A percentile compares a stretch with the other conserved stretches of the same genome.
phyloP scores from a whole-genome alignment of 1,284 basidiomycete species.

The Psilocybe mexicana region DNA sequence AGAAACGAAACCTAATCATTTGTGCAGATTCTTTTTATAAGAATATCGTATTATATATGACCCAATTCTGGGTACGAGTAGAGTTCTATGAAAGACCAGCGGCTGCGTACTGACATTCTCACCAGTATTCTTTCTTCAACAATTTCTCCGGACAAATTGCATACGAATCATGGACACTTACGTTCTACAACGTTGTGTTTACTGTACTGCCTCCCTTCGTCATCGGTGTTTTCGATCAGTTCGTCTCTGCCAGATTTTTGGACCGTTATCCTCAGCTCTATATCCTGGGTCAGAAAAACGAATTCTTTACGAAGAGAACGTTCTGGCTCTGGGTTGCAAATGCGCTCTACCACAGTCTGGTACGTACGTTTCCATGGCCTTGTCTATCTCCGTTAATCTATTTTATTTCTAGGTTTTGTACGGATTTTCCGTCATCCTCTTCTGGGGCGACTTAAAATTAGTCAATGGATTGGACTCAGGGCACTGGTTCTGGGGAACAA shows the following conservation, averaged over 20 bases:
- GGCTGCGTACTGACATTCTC: not conserved
- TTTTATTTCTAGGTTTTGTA: constrained; percentile 68
- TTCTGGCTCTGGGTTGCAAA: constrained; percentile 98
- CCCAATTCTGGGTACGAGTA: constrained; percentile 87
- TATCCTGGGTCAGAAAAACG: constrained; percentile 87
- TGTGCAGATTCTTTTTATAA: constrained; percentile 88
- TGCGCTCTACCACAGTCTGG: constrained; percentile 91
- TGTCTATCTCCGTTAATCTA: not conserved
- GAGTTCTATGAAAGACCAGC: not conserved
- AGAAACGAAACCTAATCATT: not conserved
- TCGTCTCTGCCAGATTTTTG: constrained; percentile 93
- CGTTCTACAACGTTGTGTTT: constrained; percentile 91
- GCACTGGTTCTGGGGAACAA: constrained; percentile 99
- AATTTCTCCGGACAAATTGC: constrained; percentile 98
- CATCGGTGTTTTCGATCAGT: constrained; percentile 97
- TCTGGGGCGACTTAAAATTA: constrained; percentile 89
- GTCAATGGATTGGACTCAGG: constrained; percentile 82
- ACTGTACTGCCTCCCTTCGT: constrained; percentile 95
- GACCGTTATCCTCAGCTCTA: constrained; percentile 98
- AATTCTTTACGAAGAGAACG: constrained; percentile 87
- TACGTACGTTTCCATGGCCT: constrained; percentile 42
- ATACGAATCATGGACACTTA: constrained; percentile 98
- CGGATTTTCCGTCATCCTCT: constrained; percentile 86
- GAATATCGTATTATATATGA: constrained; percentile 98
- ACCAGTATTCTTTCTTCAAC: constrained; percentile 96